Percentiles rank a stretch among this genome's conserved stretches.
Evolutionary conservation across 305 asterid species (phyloP).

Genomic region (Petunia hybrid): DNA sequence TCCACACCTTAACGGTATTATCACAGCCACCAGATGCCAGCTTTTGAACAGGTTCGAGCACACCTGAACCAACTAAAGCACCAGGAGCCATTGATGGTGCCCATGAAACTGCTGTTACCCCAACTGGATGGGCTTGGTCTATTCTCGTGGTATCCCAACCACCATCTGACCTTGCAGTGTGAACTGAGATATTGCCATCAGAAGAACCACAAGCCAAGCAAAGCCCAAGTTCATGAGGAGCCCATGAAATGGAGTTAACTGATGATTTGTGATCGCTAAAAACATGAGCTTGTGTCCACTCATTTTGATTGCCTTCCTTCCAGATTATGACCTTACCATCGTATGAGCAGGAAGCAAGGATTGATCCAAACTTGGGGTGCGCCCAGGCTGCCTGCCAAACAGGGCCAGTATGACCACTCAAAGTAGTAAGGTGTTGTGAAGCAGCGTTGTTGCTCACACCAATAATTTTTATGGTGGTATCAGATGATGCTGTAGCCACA

Average conservation of each 20-base stretch:
- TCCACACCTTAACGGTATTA: slow-evolving; percentile 89
- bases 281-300: slow-evolving; percentile 77
- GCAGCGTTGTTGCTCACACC: slow-evolving; percentile 73
- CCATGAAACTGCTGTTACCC: slow-evolving; percentile 92
- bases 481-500: slow-evolving; percentile 90
- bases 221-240: slow-evolving; percentile 89
- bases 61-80: slow-evolving; percentile 71
- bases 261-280: slow-evolving; percentile 82
- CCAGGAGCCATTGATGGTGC: slow-evolving; percentile 91
- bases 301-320: slow-evolving; percentile 84
- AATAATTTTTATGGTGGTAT: slow-evolving; percentile 72
- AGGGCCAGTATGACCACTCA: slow-evolving; percentile 87
- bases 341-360: slow-evolving; percentile 87
- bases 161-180: slow-evolving; percentile 73
- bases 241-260: slow-evolving; percentile 91
- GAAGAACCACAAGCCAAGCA: slow-evolving; percentile 94
- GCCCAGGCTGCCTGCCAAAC: slow-evolving; percentile 99
- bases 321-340: slow-evolving; percentile 90
- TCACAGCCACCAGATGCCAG: slow-evolving; percentile 97
- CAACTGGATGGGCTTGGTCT: slow-evolving; percentile 96
- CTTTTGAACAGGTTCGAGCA: slow-evolving; percentile 75
- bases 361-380: slow-evolving; percentile 87
- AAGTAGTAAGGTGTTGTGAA: slow-evolving; percentile 84
- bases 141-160: slow-evolving; percentile 80
- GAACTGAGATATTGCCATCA: slow-evolving; percentile 77